Conservation (phyloP, 2,329 filamentous ascomycete species). For the Trichoderma sp. region DNA sequence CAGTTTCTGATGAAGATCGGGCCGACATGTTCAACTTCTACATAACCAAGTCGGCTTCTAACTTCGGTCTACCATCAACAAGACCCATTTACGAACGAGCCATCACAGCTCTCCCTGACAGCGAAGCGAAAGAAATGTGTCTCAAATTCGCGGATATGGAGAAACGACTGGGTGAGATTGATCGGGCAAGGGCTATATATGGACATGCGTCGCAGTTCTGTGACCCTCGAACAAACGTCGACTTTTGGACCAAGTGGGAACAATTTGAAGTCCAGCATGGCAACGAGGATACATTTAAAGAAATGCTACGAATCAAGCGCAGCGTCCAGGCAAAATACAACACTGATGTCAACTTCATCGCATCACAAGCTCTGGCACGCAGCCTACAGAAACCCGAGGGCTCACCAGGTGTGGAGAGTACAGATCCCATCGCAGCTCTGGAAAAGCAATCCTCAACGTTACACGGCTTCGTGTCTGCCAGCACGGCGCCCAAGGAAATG, state of each 20-base stretch:
- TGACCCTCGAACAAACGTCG: constrained; percentile 84
- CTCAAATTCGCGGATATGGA: constrained; percentile 99
- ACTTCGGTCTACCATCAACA: constrained; percentile 94
- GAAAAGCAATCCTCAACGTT: constrained; percentile 87
- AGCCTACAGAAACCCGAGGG: constrained; percentile 62
- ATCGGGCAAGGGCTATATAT: constrained; percentile 91
- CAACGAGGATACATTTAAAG: constrained; percentile 98
- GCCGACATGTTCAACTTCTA: constrained; percentile 99
- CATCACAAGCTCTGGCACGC: constrained; percentile 86
- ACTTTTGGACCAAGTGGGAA: constrained; percentile 97
- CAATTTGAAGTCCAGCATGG: constrained; percentile 95
- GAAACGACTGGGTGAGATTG: constrained; percentile 85
- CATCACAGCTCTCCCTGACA: constrained; percentile 88
- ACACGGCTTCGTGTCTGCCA: constrained; percentile 86
- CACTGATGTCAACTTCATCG: constrained; percentile 98
- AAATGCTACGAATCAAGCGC: constrained; percentile 96
- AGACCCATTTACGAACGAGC: constrained; percentile 94
- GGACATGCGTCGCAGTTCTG: constrained; percentile 97
- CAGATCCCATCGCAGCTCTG: constrained; percentile 84
- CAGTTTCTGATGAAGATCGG: constrained; percentile 90
- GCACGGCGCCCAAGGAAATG: constrained; percentile 64
- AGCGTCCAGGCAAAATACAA: constrained; percentile 98
- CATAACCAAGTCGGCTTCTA: constrained; percentile 96
- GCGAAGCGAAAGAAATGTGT: constrained; percentile 95
- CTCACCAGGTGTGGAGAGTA: constrained; percentile 48